These are phyloP conservation scores for Paracorniculantispora psalliotae DNA, from an alignment of 2,329 filamentous ascomycete genomes.

Conservation along the genomic window DNA sequence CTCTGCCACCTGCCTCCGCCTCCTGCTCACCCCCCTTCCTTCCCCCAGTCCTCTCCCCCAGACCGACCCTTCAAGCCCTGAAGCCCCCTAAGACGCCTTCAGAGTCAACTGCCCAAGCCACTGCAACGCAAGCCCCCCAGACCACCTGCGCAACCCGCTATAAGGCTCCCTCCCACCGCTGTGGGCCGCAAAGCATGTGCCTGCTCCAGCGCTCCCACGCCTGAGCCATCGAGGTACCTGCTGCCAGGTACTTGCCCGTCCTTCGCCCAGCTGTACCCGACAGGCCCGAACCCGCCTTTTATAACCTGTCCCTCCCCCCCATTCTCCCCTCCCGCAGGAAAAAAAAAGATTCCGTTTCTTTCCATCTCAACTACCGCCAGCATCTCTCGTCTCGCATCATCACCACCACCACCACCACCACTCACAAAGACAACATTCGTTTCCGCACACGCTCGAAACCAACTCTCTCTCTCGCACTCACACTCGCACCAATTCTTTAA, in stretches of 20 bases:
- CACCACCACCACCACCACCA: neutral
- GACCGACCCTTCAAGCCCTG: neutral
- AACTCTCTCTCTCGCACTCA: neutral
- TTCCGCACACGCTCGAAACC: constrained; percentile 3
- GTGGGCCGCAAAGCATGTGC: constrained; percentile 15
- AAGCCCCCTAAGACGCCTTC: neutral
- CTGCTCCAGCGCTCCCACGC: neutral
- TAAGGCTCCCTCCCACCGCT: constrained; percentile 2
- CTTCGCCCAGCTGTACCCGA: constrained; percentile 12
- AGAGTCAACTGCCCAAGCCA: too few species aligned
- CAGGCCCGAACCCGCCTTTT: constrained; percentile 21
- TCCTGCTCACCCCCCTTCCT: constrained; percentile 2
- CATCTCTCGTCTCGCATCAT: constrained; percentile 3
- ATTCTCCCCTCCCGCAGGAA: constrained; percentile 17
- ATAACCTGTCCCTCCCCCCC: constrained; percentile 24
- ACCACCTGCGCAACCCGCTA: constrained; percentile 1
- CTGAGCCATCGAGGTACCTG: constrained; percentile 12
- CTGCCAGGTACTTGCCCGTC: too few species aligned
- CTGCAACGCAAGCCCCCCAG: too few species aligned
- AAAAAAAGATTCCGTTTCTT: constrained; percentile 17
- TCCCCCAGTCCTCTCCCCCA: neutral
- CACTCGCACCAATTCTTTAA: constrained; percentile 1
- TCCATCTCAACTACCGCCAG: constrained; percentile 14
- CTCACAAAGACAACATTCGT: constrained; percentile 7
- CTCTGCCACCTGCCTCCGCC: constrained; percentile 4